These are phyloP conservation scores for Phascolomyces articulosus DNA, from an alignment of 371 early-diverging fungal species.

Conservation along the genomic window DNA sequence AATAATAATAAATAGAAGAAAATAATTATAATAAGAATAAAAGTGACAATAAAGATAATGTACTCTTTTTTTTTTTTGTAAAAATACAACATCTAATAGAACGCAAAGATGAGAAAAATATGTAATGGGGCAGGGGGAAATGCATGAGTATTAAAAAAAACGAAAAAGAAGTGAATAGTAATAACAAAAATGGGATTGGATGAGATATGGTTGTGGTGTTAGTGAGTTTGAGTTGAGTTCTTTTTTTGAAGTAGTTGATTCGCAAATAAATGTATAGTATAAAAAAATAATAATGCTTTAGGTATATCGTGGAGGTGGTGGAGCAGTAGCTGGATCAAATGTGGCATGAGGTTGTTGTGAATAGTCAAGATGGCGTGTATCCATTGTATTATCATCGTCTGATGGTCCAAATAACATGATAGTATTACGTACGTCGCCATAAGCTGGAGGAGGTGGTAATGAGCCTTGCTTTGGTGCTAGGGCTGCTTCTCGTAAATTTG, in stretches of 20 bases:
- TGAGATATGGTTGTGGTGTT: too few species aligned
- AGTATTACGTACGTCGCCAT: slow-evolving; percentile 51
- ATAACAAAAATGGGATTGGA: too few species aligned
- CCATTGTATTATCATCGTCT: slow-evolving; percentile 1
- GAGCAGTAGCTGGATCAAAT: not conserved
- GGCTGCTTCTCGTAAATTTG: slow-evolving; percentile 74
- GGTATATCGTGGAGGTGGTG: slow-evolving; percentile 19
- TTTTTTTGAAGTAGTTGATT: too few species aligned
- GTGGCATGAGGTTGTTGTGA: slow-evolving; percentile 5
- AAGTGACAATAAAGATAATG: too few species aligned
- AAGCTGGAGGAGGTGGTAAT: slow-evolving; percentile 59
- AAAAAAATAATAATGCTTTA: too few species aligned
- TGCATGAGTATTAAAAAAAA: not conserved
- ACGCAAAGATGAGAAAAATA: not conserved
- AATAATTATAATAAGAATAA: too few species aligned
- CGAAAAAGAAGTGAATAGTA: not conserved
- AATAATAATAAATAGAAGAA: too few species aligned
- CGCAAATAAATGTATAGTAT: not conserved
- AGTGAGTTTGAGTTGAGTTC: too few species aligned
- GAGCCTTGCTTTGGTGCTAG: slow-evolving; percentile 66
- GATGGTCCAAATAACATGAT: slow-evolving; percentile 40
- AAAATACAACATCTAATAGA: not conserved
- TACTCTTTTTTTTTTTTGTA: too few species aligned
- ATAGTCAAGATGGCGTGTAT: slow-evolving; percentile 16
- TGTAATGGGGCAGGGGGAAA: not conserved